Evolutionary conservation across 2,329 filamentous ascomycete species (phyloP), one percentile per base, ranked within the genome.

Genomic region (Nakataea oryzae): DNA sequence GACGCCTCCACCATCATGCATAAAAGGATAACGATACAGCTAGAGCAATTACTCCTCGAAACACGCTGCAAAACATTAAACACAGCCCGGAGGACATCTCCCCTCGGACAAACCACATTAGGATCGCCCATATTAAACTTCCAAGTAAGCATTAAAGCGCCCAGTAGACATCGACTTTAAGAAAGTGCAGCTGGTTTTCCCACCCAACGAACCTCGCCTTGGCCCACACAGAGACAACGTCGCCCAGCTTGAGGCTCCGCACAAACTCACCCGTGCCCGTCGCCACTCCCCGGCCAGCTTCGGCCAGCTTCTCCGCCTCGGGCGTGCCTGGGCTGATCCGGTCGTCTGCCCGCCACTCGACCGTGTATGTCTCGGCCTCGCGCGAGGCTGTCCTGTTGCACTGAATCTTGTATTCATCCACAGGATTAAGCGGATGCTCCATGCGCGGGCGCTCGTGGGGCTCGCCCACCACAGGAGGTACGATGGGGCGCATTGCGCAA

Each of bases 151-250:
- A 34, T 58, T 69, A 84, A 64, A 70, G 68, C 0, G 82, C 81
- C 82, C 83, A 87, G 67, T 83, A 86, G 29, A 87, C 75, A 63
- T 83, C 81, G 32, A 87, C 72, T 69, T 76, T 75, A 2, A 81
- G 79, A 14, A 72, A 75, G 58, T 80, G 70, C 12, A 86, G 70
- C 14, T 72, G 61, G 64, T 87, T 87, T 1, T 61, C 57, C 85
- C 85, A 88, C 0, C 73, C 78, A 0, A 69, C 70, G 62, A 83
- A 87, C 63, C 84, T 77, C 2, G 82, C 78, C 70, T 81, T 85
- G 0, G 74, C 84, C 85, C 85, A 87, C 1, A 87, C 68, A 0
- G 84, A 86, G 13, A 87, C 72, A 24, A 85, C 78, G 66, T 88
- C 85, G 1, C 85, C 85, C n/a, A 84, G 65, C 65, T 77, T 79